These are phyloP conservation scores for Prunus davidiana DNA, from an alignment of 306 rosid species.

Conservation along the genomic window DNA sequence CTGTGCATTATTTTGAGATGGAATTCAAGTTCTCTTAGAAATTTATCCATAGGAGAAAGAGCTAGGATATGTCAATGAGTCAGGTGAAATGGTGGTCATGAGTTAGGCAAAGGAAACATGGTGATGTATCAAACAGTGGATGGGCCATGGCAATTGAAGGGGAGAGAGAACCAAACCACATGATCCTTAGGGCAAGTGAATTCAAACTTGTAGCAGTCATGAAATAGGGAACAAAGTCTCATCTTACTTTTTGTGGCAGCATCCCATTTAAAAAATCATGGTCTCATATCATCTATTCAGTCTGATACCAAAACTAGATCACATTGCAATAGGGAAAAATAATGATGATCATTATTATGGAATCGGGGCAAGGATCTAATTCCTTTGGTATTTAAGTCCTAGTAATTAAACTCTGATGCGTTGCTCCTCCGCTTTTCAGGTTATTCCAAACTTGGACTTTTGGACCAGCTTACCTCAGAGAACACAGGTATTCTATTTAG, in stretches of 20 bases:
- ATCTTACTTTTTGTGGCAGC: not conserved
- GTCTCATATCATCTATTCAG: not conserved
- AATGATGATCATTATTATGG: not conserved
- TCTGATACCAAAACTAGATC: not conserved
- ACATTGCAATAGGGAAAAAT: not conserved
- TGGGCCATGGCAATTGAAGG: not conserved
- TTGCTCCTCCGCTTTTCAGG: constrained; percentile 34
- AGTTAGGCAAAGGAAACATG: not conserved
- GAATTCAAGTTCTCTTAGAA: not conserved
- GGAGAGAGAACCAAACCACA: not conserved
- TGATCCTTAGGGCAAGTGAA: not conserved
- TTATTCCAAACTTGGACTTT: constrained; percentile 78
- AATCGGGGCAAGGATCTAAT: constrained; percentile 13
- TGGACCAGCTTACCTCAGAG: constrained; percentile 74
- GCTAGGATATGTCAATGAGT: not conserved
- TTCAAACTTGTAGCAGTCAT: not conserved
- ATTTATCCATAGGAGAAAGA: not conserved
- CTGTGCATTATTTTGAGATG: not conserved
- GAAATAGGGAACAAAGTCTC: not conserved
- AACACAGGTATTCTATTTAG: constrained; percentile 52
- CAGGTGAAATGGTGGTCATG: not conserved
- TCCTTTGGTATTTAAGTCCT: not conserved
- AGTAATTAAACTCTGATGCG: constrained; percentile 21
- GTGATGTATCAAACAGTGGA: not conserved
- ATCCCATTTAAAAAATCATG: not conserved